Conservation (phyloP, 2,329 filamentous ascomycete genomes). For the Xylaria hypoxylon region DNA sequence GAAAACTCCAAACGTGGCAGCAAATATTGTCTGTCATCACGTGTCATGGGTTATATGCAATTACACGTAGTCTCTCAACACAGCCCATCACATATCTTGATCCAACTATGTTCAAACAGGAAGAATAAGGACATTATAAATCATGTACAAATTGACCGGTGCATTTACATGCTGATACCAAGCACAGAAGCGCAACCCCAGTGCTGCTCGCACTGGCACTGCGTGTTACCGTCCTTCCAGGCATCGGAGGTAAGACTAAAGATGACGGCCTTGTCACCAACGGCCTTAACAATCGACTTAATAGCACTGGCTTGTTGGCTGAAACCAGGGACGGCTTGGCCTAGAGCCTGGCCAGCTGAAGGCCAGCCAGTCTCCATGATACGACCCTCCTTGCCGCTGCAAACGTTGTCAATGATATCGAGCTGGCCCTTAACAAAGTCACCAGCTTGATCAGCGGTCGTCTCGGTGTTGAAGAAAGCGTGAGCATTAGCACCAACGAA, state of each 20-base stretch:
- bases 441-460: constrained; percentile 74
- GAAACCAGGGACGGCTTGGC: constrained; percentile 74
- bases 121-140: constrained; percentile 38
- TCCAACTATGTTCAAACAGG: constrained; percentile 30
- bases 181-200: constrained; percentile 59
- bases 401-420: constrained; percentile 74
- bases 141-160: constrained; percentile 37
- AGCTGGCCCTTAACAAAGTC: constrained; percentile 81
- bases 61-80: constrained; percentile 26
- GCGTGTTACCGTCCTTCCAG: constrained; percentile 79
- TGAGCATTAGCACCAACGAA: constrained; percentile 89
- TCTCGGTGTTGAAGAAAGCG: constrained; percentile 87
- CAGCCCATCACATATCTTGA: constrained; percentile 15
- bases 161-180: constrained; percentile 44
- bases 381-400: constrained; percentile 77
- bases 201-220: constrained; percentile 79
- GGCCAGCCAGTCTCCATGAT: constrained; percentile 96
- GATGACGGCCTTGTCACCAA: constrained; percentile 78
- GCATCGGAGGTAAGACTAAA: constrained; percentile 83
- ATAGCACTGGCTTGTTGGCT: constrained; percentile 79
- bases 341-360: constrained; percentile 75
- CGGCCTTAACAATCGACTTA: constrained; percentile 72
- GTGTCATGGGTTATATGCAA: constrained; percentile 33
- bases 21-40: constrained; percentile 43
- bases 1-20: constrained; percentile 39